phyloP scores from a whole-genome alignment of 495 filamentous ascomycete genomes.

The Achaetomiella virescens region DNA sequence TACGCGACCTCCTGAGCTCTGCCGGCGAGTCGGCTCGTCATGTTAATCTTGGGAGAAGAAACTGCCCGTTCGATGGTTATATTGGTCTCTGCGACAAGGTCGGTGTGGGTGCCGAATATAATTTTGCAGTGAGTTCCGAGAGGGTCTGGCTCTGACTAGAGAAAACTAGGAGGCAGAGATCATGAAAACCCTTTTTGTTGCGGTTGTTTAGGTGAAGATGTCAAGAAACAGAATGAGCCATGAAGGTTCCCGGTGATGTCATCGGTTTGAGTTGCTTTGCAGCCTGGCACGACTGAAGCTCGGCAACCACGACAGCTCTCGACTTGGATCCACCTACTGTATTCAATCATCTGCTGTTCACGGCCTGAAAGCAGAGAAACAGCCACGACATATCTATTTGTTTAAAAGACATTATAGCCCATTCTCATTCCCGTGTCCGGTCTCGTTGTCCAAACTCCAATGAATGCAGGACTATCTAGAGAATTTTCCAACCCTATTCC shows the following conservation, averaged over 20 bases:
- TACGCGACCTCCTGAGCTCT: slow-evolving; percentile 49
- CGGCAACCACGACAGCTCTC: background rate
- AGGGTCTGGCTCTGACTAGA: too few species aligned
- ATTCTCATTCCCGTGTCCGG: background rate
- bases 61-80: background rate
- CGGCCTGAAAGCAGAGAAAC: background rate
- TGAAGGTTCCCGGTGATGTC: background rate
- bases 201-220: too few species aligned
- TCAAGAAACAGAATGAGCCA: background rate
- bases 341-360: background rate
- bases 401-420: slow-evolving; percentile 3
- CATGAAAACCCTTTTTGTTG: background rate
- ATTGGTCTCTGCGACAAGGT: background rate
- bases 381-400: background rate
- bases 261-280: background rate
- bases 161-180: background rate
- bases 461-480: background rate
- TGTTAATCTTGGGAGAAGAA: background rate
- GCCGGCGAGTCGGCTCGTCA: slow-evolving; percentile 25
- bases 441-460: slow-evolving; percentile 4
- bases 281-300: background rate
- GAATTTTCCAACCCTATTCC: background rate
- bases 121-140: background rate
- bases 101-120: background rate
- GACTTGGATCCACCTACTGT: background rate